Conservation (phyloP, 345 rosid genomes). For the Dimocarpus longan region DNA sequence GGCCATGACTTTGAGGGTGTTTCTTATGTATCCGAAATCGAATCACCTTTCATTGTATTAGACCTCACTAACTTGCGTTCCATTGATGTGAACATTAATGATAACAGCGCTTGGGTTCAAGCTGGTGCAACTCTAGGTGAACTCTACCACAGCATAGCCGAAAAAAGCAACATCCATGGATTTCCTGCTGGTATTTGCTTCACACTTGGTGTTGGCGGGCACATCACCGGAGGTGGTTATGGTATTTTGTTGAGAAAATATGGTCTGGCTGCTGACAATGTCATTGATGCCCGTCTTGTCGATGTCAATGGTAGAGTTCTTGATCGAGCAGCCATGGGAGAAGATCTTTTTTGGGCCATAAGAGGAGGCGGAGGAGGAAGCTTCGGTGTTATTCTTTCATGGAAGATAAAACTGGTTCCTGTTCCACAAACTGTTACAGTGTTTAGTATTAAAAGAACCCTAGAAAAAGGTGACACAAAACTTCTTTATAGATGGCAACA, state of each 20-base stretch:
- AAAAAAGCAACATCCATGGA: not conserved
- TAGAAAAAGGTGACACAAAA: not conserved
- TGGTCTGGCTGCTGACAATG: not conserved
- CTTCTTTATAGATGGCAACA: slow-evolving; percentile 4
- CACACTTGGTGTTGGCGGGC: not conserved
- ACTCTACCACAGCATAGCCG: not conserved
- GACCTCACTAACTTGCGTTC: not conserved
- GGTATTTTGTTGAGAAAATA: not conserved
- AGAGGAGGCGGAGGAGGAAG: slow-evolving; percentile 1
- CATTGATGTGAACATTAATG: not conserved
- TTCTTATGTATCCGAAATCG: not conserved
- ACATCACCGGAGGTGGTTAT: not conserved
- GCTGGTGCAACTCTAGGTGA: not conserved
- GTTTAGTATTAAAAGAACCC: not conserved
- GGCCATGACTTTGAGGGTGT: slow-evolving; percentile 3
- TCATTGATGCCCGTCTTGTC: not conserved
- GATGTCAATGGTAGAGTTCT: not conserved
- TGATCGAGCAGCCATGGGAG: not conserved
- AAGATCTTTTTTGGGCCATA: not conserved
- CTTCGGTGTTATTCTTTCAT: slow-evolving; percentile 3
- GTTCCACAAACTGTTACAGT: not conserved
- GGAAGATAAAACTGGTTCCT: not conserved
- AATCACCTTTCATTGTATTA: not conserved
- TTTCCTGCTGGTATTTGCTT: not conserved
- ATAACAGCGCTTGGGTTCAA: not conserved